These are phyloP conservation scores for Medicago ruthenica DNA, from an alignment of 306 rosid species.

Conservation along the genomic window DNA sequence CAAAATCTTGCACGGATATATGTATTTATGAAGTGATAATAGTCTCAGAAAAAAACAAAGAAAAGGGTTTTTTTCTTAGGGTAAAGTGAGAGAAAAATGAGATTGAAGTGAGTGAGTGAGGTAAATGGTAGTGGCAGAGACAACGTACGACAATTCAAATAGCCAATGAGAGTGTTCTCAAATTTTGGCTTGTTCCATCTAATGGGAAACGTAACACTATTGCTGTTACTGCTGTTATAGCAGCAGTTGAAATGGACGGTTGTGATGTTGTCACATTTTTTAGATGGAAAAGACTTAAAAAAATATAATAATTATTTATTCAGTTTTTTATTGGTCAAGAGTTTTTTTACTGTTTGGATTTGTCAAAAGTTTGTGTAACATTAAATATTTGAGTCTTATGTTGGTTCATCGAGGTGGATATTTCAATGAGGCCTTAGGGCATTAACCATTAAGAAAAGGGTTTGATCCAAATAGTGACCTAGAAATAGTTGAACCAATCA, in stretches of 20 bases:
- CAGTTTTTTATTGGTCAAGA: not conserved
- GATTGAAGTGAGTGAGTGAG: slow-evolving; percentile 45
- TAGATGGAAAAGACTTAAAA: slow-evolving; percentile 50
- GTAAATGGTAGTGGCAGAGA: slow-evolving; percentile 48
- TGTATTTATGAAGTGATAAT: slow-evolving; percentile 52
- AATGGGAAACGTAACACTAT: slow-evolving; percentile 6
- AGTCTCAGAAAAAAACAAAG: slow-evolving; percentile 1
- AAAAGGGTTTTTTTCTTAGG: slow-evolving; percentile 16
- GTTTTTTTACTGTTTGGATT: slow-evolving; percentile 6
- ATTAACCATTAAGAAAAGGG: slow-evolving; percentile 57
- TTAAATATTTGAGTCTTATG: slow-evolving; percentile 11
- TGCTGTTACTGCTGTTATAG: slow-evolving; percentile 32
- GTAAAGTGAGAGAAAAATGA: slow-evolving; percentile 42
- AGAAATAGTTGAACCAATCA: slow-evolving; percentile 72
- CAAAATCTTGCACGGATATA: slow-evolving; percentile 57
- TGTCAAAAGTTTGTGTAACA: slow-evolving; percentile 5
- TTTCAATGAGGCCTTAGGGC: slow-evolving; percentile 32
- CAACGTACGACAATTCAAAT: slow-evolving; percentile 49
- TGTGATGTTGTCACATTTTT: slow-evolving; percentile 56
- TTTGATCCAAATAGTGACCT: slow-evolving; percentile 32
- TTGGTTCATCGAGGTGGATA: slow-evolving; percentile 53
- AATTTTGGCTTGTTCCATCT: slow-evolving; percentile 50
- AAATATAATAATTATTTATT: slow-evolving; percentile 2
- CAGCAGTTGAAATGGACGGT: slow-evolving; percentile 67
- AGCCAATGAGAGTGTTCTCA: slow-evolving; percentile 74